Evolutionary conservation across 148 eudicot genomes (phyloP), one percentile per base, ranked within the genome.

Genomic region (Drosera capensis): DNA sequence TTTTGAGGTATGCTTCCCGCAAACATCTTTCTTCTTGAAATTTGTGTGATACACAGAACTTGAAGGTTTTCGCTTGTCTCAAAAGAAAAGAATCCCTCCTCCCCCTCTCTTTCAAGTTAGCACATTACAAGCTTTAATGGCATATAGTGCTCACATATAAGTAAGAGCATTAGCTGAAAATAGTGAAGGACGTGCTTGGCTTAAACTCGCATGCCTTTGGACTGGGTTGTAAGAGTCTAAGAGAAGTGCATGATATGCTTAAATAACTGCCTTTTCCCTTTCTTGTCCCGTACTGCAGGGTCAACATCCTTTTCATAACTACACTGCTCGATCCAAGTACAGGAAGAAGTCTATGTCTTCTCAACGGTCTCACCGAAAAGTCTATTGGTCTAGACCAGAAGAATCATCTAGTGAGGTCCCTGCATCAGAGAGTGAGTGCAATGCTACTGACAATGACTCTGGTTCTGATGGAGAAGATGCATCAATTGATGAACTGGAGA

Each of bases 221-320:
- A 14, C 17, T 3, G 5, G 14, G 11, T 3, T 11, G 17, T 39
- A 17, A 7, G 18, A n/a, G 1, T 14, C n/a, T 14, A 39, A n/a
- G 18, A n/a, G 43, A n/a, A 7, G n/a, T n/a, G n/a, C n/a, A n/a
- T n/a, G n/a, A 39, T 39, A 14, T 39, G 18, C 23, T 26, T 36
- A 23, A n/a, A 25, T 3, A 56, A 24, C 31, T 60, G 35, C 23
- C 20, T 28, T 43, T 18, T 28, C 7, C 0, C 11, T 28, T 28
- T 28, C 31, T 28, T 28, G 5, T 28, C 7, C n/a, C 47, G 31
- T 21, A 21, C 58, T 74, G 45, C 70, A 88, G 96, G 96, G 96
- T 34, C 74, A 72, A 20, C 86, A 83, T 68, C 92, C 96, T 14
- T 88, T 83, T 64, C 94, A 88, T 62, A 88, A 88, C 57, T 88